Evolutionary conservation across 1,139 yeast species (phyloP).

Genomic region (Nakaseomyces bracarensis): DNA sequence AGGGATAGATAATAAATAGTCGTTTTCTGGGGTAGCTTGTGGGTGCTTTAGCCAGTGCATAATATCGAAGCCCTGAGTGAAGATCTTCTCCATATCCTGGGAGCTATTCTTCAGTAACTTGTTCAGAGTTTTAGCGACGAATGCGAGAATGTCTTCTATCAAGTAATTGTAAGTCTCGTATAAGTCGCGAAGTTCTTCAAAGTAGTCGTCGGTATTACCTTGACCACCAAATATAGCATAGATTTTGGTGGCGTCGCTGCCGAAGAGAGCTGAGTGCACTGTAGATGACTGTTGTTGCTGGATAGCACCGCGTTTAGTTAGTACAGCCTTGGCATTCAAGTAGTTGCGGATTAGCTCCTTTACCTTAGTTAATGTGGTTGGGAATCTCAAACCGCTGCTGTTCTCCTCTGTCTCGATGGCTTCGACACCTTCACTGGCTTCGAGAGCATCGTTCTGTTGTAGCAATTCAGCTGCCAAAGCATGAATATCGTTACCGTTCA

Average conservation of each 20-base stretch:
- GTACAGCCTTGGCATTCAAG: constrained; percentile 46
- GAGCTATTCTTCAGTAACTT: constrained; percentile 56
- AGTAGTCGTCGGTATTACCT: constrained; percentile 96
- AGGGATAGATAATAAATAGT: constrained; percentile 83
- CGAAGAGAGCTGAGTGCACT: constrained; percentile 46
- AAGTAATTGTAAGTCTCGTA: constrained; percentile 70
- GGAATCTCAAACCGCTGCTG: constrained; percentile 48
- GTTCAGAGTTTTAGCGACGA: constrained; percentile 61
- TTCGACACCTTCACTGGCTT: background rate
- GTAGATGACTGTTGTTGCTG: constrained; percentile 41
- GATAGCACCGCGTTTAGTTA: constrained; percentile 30
- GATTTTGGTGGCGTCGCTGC: constrained; percentile 54
- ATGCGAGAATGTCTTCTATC: constrained; percentile 59
- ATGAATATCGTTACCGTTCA: constrained; percentile 75
- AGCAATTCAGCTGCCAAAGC: constrained; percentile 72
- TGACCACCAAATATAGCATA: constrained; percentile 96
- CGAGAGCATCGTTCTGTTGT: constrained; percentile 9
- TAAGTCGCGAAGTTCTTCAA: constrained; percentile 87
- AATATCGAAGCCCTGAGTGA: constrained; percentile 88
- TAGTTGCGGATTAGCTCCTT: constrained; percentile 69
- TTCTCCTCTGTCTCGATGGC: constrained; percentile 32
- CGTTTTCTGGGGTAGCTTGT: constrained; percentile 81
- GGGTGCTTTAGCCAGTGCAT: constrained; percentile 79
- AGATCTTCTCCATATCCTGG: constrained; percentile 75
- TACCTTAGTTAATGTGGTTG: constrained; percentile 59